Evolutionary conservation across 2,329 filamentous ascomycete species (phyloP).

Genomic region (Penicillium sp.): DNA sequence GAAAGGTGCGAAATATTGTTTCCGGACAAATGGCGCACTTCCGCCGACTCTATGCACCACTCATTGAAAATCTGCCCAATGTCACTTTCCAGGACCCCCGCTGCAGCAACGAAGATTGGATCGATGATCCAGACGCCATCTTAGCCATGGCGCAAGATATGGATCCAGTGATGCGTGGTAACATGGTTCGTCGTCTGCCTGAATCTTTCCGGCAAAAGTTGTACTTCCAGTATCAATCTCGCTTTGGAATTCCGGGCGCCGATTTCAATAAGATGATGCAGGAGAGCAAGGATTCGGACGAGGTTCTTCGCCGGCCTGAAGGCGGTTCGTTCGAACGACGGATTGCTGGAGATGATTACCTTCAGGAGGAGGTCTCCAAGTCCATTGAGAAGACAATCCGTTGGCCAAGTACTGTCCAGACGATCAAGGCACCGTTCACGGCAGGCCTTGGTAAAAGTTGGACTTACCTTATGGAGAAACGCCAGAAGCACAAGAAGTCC

Average conservation of each 20-base stretch:
- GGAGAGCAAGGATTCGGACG: slow-evolving; percentile 57
- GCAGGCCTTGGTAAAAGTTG: slow-evolving; percentile 61
- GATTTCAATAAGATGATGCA: slow-evolving; percentile 82
- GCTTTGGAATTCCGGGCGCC: slow-evolving; percentile 71
- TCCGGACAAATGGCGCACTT: slow-evolving; percentile 85
- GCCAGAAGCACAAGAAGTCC: slow-evolving; percentile 49
- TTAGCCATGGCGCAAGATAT: slow-evolving; percentile 75
- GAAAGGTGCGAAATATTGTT: slow-evolving; percentile 91
- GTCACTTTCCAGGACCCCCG: slow-evolving; percentile 63
- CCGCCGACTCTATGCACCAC: slow-evolving; percentile 76
- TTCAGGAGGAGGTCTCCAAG: slow-evolving; percentile 61
- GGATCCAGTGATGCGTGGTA: slow-evolving; percentile 79
- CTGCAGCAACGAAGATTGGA: slow-evolving; percentile 53
- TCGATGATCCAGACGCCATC: slow-evolving; percentile 55
- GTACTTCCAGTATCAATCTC: slow-evolving; percentile 90
- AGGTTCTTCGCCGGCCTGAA: slow-evolving; percentile 61
- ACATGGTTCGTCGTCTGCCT: slow-evolving; percentile 90
- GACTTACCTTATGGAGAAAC: slow-evolving; percentile 76
- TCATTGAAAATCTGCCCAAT: slow-evolving; percentile 85
- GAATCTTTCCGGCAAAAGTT: slow-evolving; percentile 76
- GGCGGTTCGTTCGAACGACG: slow-evolving; percentile 78
- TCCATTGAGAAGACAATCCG: slow-evolving; percentile 80
- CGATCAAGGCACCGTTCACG: slow-evolving; percentile 72
- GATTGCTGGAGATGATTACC: slow-evolving; percentile 62
- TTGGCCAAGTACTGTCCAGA: slow-evolving; percentile 87